Conservation (phyloP, 2,329 filamentous ascomycete species). For the Verticillium klebahnii region DNA sequence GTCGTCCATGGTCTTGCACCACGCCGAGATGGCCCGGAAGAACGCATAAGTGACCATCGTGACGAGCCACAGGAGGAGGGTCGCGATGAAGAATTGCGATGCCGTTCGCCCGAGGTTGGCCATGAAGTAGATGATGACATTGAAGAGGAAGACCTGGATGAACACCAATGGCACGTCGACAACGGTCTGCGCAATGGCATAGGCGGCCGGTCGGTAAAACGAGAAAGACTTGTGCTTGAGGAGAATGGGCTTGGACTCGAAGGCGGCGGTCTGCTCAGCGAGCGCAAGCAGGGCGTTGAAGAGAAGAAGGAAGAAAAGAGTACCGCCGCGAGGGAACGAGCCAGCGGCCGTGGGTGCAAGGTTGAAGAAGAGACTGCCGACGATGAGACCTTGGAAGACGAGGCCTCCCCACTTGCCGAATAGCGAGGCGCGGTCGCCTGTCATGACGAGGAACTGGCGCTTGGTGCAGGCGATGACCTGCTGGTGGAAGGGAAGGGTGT, state of each 20-base stretch:
- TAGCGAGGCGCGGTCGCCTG: conserved; percentile 25
- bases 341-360: conserved; percentile 33
- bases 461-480: conserved; percentile 42
- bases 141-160: conserved; percentile 53
- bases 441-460: conserved; percentile 26
- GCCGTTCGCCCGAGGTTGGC: conserved; percentile 48
- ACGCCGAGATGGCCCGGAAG: conserved; percentile 42
- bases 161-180: conserved; percentile 50
- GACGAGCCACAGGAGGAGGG: conserved; percentile 48
- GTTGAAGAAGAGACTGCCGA: conserved; percentile 25
- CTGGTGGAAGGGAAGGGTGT: conserved; percentile 43
- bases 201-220: conserved; percentile 60
- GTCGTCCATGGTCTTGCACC: conserved; percentile 43
- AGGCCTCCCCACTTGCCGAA: conserved; percentile 28
- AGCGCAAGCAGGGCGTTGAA: conserved; percentile 60
- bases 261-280: conserved; percentile 56
- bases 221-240: conserved; percentile 68
- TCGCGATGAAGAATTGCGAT: conserved; percentile 58
- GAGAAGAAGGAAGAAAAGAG: conserved; percentile 57
- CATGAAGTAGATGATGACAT: conserved; percentile 59
- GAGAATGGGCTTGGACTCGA: conserved; percentile 59
- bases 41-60: conserved; percentile 53
- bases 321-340: conserved; percentile 55
- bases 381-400: conserved; percentile 27
- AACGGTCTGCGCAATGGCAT: conserved; percentile 33